Conservation (phyloP, 176 grass and related monocot species). For the Chloris gayana region DNA sequence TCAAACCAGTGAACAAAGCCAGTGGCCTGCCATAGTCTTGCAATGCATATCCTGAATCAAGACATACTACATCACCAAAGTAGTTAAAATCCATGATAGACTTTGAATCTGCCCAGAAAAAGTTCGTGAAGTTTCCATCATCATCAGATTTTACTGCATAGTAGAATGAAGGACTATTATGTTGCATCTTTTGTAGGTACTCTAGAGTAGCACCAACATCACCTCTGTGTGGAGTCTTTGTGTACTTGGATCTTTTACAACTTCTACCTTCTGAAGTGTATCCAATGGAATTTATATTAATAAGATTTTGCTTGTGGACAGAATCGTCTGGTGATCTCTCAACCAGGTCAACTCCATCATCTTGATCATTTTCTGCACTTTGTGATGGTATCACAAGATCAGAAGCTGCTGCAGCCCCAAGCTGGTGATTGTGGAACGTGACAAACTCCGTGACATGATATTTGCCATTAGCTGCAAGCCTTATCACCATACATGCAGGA, state of each 20-base stretch:
- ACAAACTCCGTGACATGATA: conserved; percentile 93
- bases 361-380: conserved; percentile 52
- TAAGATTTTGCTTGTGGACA: conserved; percentile 36
- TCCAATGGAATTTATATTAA: conserved; percentile 24
- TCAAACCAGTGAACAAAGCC: conserved; percentile 84
- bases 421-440: conserved; percentile 83
- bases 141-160: conserved; percentile 76
- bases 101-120: conserved; percentile 88
- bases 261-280: conserved; percentile 50
- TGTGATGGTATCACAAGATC: conserved; percentile 60
- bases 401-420: conserved; percentile 54
- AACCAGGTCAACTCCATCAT: conserved; percentile 45
- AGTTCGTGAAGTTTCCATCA: conserved; percentile 65
- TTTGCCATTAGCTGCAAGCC: conserved; percentile 64
- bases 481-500: conserved; percentile 88
- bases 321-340: conserved; percentile 50
- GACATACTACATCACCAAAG: conserved; percentile 88
- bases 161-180: conserved; percentile 79
- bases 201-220: conserved; percentile 79
- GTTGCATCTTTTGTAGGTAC: conserved; percentile 86
- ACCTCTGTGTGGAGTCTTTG: conserved; percentile 48
- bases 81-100: conserved; percentile 73
- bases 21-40: conserved; percentile 76
- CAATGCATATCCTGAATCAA: conserved; percentile 78
- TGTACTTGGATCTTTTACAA: conserved; percentile 45